Base-by-base conservation (phyloP, 1,139 yeast species). In the Starmera stellimalicola region DNA sequence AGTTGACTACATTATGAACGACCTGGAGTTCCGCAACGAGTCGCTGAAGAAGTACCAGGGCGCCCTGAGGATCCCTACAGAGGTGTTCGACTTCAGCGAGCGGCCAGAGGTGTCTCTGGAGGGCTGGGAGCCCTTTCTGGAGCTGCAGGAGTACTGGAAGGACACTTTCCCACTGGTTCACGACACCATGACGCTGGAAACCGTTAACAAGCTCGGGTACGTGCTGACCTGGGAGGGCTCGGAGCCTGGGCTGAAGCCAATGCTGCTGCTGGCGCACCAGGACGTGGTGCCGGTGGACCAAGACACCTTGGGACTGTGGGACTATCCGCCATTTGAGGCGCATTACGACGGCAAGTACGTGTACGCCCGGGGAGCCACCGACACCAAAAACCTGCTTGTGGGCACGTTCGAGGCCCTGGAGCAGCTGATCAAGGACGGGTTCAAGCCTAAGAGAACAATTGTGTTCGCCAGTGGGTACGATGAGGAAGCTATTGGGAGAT, bases 241-340 rank as follows among this genome's bases (percentile, higher is more conserved):
- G 0, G 58, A 75, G 38, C 29, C 52, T 6, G 39, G 48, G 3
- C 60, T 77, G 46, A 75, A 78, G 51, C 94, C 94, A 6, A 44
- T 77, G 11, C 51, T 83, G 54, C 60, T 82, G 29, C 69, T 77
- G 56, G 87, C 91, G 3, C 95, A 84, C 54, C 84, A 77, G 52
- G 94, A 83, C 51, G 83, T 79, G 5, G 94, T 84, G 11, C 94
- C 94, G 0, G 81, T 82, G n/a, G 77, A 75, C 47, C 53, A 58
- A 19, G 75, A 63, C 16, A 70, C 84, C 11, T 51, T 68, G 29
- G 62, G 54, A 26, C 62, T 67, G 32, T 83, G 94, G 94, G 65
- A 62, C 3, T 67, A 73, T 46, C 77, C 78, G 9, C 94, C 94
- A 18, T 81, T 73, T 41, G 65, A 67, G 7, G 94, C 82, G 4